These are phyloP conservation scores for Chrysoporthe cubensis DNA, from an alignment of 2,329 filamentous ascomycete species.

Conservation along the genomic window DNA sequence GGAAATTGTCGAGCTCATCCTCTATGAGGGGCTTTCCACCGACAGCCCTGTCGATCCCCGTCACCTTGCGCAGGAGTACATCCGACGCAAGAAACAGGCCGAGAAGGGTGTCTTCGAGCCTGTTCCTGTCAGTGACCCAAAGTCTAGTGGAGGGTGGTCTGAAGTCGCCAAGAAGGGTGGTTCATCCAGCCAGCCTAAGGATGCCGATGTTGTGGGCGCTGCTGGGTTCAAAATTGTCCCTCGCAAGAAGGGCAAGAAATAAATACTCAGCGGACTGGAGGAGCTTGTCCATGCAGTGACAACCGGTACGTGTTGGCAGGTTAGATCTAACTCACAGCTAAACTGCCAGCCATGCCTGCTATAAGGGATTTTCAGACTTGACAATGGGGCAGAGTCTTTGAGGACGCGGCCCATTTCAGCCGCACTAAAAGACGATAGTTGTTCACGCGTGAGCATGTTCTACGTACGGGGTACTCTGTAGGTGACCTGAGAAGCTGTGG, in stretches of 20 bases:
- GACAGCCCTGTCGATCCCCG: constrained; percentile 88
- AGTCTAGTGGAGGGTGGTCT: constrained; percentile 77
- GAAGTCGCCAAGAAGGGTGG: constrained; percentile 95
- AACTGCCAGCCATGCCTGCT: not conserved
- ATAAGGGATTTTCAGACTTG: not conserved
- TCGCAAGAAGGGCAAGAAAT: constrained; percentile 91
- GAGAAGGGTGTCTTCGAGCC: constrained; percentile 82
- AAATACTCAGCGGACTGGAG: constrained; percentile 28
- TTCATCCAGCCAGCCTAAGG: constrained; percentile 49
- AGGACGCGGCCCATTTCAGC: not conserved
- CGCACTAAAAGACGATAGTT: not conserved
- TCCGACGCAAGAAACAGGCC: constrained; percentile 88
- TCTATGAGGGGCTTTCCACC: constrained; percentile 87
- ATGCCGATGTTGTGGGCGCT: constrained; percentile 40
- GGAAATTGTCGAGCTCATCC: constrained; percentile 60
- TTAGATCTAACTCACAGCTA: not conserved
- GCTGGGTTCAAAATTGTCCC: constrained; percentile 88
- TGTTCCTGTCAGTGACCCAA: constrained; percentile 54
- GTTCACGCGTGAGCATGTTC: not conserved
- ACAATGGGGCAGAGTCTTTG: not conserved
- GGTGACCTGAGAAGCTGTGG: not conserved
- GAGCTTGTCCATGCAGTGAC: too few relatives aligned
- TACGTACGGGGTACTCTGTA: not conserved
- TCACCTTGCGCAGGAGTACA: constrained; percentile 92
- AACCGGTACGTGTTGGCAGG: not conserved